These are phyloP conservation scores for Citrus inodora DNA, from an alignment of 345 rosid species.

Conservation along the genomic window DNA sequence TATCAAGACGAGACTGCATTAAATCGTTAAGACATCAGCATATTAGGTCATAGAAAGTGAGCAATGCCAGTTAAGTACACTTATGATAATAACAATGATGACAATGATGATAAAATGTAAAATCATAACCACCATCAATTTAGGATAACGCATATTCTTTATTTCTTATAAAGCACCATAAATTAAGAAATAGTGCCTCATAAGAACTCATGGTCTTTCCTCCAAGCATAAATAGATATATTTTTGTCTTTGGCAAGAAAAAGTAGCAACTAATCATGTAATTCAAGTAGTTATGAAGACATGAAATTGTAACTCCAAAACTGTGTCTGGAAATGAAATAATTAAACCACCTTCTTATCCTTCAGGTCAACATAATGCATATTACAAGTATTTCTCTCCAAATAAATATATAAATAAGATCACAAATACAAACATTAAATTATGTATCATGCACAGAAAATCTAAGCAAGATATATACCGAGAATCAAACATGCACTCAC, in stretches of 20 bases:
- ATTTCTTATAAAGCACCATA: background rate
- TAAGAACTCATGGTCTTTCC: background rate
- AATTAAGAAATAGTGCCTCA: background rate
- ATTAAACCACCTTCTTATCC: background rate
- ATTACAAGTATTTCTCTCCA: background rate
- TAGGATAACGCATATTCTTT: background rate
- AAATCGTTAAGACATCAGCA: background rate
- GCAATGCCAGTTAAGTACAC: background rate
- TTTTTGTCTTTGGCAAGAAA: background rate
- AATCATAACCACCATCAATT: background rate
- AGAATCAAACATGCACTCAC: background rate
- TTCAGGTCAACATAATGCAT: background rate
- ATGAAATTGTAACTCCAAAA: background rate
- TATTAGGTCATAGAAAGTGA: background rate
- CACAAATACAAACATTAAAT: background rate
- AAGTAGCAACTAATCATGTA: background rate
- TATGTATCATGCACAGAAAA: background rate
- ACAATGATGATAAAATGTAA: background rate
- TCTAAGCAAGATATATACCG: background rate
- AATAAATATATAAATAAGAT: background rate
- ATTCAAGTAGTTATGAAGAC: background rate
- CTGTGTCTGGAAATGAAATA: background rate
- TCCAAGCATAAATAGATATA: background rate
- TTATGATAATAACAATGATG: background rate
- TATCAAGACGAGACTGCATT: slow-evolving; percentile 86